phyloP scores from a whole-genome alignment of 306 rosid genomes.

The Lathyrus oleraceus region DNA sequence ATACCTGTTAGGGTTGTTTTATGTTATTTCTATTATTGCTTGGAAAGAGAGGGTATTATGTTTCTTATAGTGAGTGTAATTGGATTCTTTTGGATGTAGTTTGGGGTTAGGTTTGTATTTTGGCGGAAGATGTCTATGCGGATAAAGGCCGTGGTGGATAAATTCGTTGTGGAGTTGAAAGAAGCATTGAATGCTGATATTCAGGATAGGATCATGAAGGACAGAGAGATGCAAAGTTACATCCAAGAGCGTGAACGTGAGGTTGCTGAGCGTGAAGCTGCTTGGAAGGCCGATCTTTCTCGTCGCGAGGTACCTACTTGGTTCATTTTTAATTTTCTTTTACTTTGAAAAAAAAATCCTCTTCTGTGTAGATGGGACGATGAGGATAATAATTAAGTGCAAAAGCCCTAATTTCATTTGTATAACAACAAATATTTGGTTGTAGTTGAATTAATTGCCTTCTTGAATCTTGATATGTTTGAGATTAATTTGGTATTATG shows the following conservation, averaged over 20 bases:
- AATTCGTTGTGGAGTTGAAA: constrained; percentile 88
- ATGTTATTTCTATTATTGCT: not conserved
- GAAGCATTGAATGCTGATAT: constrained; percentile 95
- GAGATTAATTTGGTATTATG: not conserved
- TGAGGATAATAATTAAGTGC: constrained; percentile 3
- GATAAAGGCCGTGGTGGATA: constrained; percentile 91
- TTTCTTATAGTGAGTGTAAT: not conserved
- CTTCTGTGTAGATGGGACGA: not conserved
- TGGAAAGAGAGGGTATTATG: not conserved
- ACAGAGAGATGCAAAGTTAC: constrained; percentile 98
- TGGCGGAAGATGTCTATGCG: constrained; percentile 71
- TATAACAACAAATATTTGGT: not conserved
- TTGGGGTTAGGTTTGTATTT: constrained; percentile 28
- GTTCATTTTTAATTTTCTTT: constrained; percentile 1
- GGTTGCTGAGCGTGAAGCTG: constrained; percentile 99
- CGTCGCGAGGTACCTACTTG: constrained; percentile 77
- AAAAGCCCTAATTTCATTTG: constrained; percentile 7
- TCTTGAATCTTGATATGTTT: too few relatives aligned
- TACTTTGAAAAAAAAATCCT: too few relatives aligned
- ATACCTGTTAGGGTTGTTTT: not conserved
- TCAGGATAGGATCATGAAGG: constrained; percentile 96
- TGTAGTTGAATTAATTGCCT: too few relatives aligned
- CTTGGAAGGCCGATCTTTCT: constrained; percentile 99
- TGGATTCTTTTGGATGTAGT: constrained; percentile 18
- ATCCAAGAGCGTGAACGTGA: constrained; percentile 97